Conservation (phyloP, 202 grass and related monocot genomes). For the Eragrostis tef region DNA sequence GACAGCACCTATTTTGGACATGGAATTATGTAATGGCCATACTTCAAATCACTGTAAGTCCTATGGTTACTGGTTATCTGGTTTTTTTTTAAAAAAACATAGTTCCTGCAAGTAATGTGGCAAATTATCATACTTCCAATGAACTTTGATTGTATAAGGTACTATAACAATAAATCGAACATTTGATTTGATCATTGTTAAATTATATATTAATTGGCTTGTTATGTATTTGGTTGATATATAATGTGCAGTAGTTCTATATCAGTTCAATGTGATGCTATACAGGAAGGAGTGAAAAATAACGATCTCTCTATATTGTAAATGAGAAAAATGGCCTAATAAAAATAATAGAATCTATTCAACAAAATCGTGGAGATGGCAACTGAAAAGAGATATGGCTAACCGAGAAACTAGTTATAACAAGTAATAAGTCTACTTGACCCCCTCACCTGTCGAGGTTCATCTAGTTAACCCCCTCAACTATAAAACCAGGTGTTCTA, state of each 20-base stretch:
- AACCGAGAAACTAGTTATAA: not conserved
- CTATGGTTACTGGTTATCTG: constrained; percentile 25
- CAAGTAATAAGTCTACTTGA: not conserved
- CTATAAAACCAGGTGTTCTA: too few relatives aligned
- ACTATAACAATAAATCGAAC: not conserved
- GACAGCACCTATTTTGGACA: constrained; percentile 30
- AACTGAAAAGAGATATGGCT: not conserved
- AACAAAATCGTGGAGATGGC: too few relatives aligned
- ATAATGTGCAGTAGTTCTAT: not conserved
- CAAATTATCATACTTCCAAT: not conserved
- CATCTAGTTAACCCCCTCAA: too few relatives aligned
- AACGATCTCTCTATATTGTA: too few relatives aligned
- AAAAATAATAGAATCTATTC: not conserved
- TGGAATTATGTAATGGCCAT: constrained; percentile 37
- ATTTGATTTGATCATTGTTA: constrained; percentile 1
- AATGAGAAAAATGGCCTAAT: not conserved
- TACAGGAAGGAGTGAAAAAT: not conserved
- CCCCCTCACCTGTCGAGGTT: too few relatives aligned
- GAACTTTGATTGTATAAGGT: not conserved
- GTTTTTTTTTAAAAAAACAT: not conserved
- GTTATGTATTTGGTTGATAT: not conserved
- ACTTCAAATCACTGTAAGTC: constrained; percentile 47
- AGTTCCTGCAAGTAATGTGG: not conserved
- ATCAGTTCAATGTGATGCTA: not conserved
- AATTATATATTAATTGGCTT: constrained; percentile 10